Evolutionary conservation across 495 filamentous ascomycete genomes (phyloP).

Genomic region (Pseudotulostoma volvatum): DNA sequence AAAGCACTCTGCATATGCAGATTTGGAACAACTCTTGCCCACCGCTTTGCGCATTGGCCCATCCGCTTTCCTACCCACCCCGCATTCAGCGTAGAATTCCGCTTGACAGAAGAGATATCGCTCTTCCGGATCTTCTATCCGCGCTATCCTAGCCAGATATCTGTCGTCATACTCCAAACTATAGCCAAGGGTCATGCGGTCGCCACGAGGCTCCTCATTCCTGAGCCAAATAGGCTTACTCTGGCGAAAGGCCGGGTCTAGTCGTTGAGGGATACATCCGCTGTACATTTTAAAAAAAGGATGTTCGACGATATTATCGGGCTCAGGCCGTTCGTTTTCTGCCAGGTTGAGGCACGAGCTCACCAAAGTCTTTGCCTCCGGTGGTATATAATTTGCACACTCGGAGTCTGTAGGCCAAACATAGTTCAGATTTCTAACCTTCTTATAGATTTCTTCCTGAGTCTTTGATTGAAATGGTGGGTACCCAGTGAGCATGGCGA

Average conservation of each 20-base stretch:
- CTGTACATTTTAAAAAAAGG: conserved; percentile 57
- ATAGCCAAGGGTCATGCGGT: conserved; percentile 29
- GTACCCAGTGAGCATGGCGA: conserved; percentile 80
- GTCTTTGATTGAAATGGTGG: conserved; percentile 79
- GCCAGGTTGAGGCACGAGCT: conserved; percentile 54
- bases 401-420: conserved; percentile 52
- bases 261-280: conserved; percentile 31
- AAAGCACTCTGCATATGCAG: conserved; percentile 50
- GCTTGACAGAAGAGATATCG: conserved; percentile 29
- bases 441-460: conserved; percentile 71
- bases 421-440: conserved; percentile 53
- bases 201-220: conserved; percentile 27
- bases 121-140: conserved; percentile 23
- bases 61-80: conserved; percentile 33
- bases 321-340: conserved; percentile 55
- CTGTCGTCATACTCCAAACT: conserved; percentile 31
- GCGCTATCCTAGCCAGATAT: conserved; percentile 23
- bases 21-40: conserved; percentile 32
- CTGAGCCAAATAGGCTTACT: conserved; percentile 31
- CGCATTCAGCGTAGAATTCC: conserved; percentile 32
- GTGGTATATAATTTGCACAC: conserved; percentile 30
- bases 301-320: conserved; percentile 70
- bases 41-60: conserved; percentile 25
- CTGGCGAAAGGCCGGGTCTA: conserved; percentile 27
- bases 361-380: conserved; percentile 62